Conservation (phyloP, 2,329 filamentous ascomycete genomes). For the Penicillium sp. region DNA sequence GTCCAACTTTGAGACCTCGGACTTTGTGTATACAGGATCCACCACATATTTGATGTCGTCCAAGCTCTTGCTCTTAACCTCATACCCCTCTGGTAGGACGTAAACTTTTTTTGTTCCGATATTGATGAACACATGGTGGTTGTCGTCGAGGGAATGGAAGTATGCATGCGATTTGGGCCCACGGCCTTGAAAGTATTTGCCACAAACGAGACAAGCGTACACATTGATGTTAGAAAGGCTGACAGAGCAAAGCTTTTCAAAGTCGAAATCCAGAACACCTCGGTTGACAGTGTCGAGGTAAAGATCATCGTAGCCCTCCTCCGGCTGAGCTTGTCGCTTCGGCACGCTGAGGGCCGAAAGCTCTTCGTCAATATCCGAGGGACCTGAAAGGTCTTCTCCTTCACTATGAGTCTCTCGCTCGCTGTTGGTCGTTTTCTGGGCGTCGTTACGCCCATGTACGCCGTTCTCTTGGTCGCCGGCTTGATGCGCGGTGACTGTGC, state of each 20-base stretch:
- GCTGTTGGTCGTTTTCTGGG: conserved; percentile 52
- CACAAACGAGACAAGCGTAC: conserved; percentile 93
- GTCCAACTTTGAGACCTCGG: conserved; percentile 76
- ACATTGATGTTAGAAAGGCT: conserved; percentile 98
- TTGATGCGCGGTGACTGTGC: conserved; percentile 22
- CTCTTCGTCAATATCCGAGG: conserved; percentile 34
- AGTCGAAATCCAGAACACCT: conserved; percentile 91
- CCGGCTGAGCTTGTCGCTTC: conserved; percentile 66
- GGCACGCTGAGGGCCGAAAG: conserved; percentile 33
- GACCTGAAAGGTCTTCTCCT: conserved; percentile 21
- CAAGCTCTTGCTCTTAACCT: conserved; percentile 87
- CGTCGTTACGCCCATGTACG: conserved; percentile 31
- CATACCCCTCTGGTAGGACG: conserved; percentile 82
- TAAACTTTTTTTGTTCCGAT: conserved; percentile 58
- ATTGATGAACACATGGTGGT: conserved; percentile 97
- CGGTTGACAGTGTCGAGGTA: conserved; percentile 97
- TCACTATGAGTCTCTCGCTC: conserved; percentile 59
- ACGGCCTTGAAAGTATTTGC: conserved; percentile 94
- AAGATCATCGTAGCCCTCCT: conserved; percentile 86
- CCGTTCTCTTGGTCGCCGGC: conserved; percentile 29
- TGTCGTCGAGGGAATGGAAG: conserved; percentile 91
- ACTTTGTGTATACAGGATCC: conserved; percentile 75
- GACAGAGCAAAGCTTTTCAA: conserved; percentile 95
- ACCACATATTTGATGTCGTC: conserved; percentile 98
- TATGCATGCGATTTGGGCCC: conserved; percentile 94